Base-by-base conservation (phyloP, 2,329 filamentous ascomycete genomes). In the Elsinoe arachidis region DNA sequence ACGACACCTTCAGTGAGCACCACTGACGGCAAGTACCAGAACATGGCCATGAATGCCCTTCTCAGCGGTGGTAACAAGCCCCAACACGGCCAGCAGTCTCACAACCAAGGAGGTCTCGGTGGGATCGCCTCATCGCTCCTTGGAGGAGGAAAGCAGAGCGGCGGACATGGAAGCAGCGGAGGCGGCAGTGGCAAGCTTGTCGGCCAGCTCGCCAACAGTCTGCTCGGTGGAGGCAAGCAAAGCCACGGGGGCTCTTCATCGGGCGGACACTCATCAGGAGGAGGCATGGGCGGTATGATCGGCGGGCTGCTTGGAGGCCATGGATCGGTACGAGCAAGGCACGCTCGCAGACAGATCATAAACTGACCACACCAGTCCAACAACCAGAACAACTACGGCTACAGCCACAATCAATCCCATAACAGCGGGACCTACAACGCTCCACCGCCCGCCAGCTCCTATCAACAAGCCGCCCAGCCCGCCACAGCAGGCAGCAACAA, bases 341-440 rank as follows among this genome's bases (percentile, higher is more conserved):
- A 23, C 21, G 23, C 52, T 21, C 3, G 7, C 21, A 41, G 14
- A 23, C 15, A 12, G 11, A 9, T 12, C 2, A 17, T 2, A 12
- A 7, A 4, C 41, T 59, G 26, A 55, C 37, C 9, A 15, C n/a
- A 44, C 11, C 26, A 56, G 54, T 56, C 54, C 14, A 59, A 60
- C 53, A 58, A 52, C 56, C 58, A 38, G 51, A 63, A 54, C 62
- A 61, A 57, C 38, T 72, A 72, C 57, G 71, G 70, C 15, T 73
- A 73, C 59, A 68, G 68, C 12, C 66, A 65, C 39, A 68, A 65
- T 39, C 62, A 61, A 14, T 44, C 39, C 15, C 61, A 61, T 12
- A 63, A 63, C 33, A 61, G 62, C 14, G 67, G 68, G 21, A 67
- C 68, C 49, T 73, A 73, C 58, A 64, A 63, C 21, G 71, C 70